Evolutionary conservation across 495 filamentous ascomycete genomes (phyloP), one percentile per base, ranked within the genome.

Genomic region (Penicillium subrubescens): DNA sequence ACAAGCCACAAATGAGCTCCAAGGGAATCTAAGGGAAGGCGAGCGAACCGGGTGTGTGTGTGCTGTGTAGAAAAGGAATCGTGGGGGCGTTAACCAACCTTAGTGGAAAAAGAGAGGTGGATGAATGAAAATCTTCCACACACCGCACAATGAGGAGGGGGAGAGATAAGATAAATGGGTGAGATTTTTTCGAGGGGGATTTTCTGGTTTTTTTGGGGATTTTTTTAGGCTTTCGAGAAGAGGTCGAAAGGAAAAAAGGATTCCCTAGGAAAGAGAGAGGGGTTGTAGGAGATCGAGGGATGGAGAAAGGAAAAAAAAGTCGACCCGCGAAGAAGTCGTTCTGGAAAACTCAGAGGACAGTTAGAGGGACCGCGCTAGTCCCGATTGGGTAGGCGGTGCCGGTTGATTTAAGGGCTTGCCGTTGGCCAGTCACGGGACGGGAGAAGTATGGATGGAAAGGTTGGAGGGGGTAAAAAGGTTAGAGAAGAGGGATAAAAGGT

Each of bases 161-260:
- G 67, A 70, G 70, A 71, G 75, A 74, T 77, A 76, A 74, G 70
- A 71, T 74, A 63, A 66, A 56, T 63, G 61, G 56, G 60, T 65
- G 65, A 59, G 60, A 52, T 67, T 69, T 74, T 68, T 70, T 66
- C 61, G 31, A 37, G 34, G 63, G 62, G 66, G 64, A 65, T 72
- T 75, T 77, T 79, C 69, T 68, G 63, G 62, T 56, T 74, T 79
- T 80, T 82, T 82, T 67, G 66, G 44, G 58, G 67, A 61, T 67
- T 81, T 80, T 75, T 74, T 74, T 75, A 67, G 63, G 67, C 80
- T 83, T 84, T 81, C 73, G 76, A 80, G 63, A 67, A 69, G 31
- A 65, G 61, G 63, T 79, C 71, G 70, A 75, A 78, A 78, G 72
- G 71, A 73, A 78, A 74, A 73, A 73, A 67, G 65, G 67, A 57